phyloP scores from a whole-genome alignment of 177 flowering plant genomes.

The Tripterygium wilfordii region DNA sequence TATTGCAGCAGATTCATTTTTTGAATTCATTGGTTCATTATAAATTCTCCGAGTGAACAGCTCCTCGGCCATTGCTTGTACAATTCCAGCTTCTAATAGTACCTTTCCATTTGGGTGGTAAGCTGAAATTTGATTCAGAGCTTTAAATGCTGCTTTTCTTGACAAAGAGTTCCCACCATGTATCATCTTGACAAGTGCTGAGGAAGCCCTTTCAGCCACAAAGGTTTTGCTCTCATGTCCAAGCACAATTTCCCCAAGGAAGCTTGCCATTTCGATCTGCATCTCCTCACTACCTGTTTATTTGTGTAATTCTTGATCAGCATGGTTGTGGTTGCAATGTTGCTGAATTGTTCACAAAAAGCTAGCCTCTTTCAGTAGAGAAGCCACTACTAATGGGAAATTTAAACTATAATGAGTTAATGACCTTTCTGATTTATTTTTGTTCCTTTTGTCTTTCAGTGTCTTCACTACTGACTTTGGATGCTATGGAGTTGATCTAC shows the following conservation, averaged over 20 bases:
- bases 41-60: slow-evolving; percentile 40
- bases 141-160: slow-evolving; percentile 53
- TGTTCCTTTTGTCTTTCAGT: too few relatives aligned
- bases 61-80: slow-evolving; percentile 53
- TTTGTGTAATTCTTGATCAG: neutral
- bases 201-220: slow-evolving; percentile 60
- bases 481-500: too few relatives aligned
- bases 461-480: too few relatives aligned
- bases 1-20: slow-evolving; percentile 47
- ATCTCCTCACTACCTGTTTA: slow-evolving; percentile 51
- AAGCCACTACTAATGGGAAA: too few relatives aligned
- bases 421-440: too few relatives aligned
- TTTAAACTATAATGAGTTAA: too few relatives aligned
- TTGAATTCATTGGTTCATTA: slow-evolving; percentile 43
- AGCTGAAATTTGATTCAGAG: slow-evolving; percentile 50
- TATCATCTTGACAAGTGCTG: slow-evolving; percentile 49
- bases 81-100: slow-evolving; percentile 50
- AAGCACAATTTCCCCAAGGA: slow-evolving; percentile 52
- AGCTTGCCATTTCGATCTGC: slow-evolving; percentile 60
- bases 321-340: neutral
- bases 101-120: slow-evolving; percentile 37
- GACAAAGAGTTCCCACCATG: slow-evolving; percentile 31
- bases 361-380: too few relatives aligned
- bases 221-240: slow-evolving; percentile 36
- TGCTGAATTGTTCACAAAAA: too few relatives aligned